Evolutionary conservation across 2,329 filamentous ascomycete genomes (phyloP), one percentile per base, ranked within the genome.

Genomic region (Fusarium falciforme): DNA sequence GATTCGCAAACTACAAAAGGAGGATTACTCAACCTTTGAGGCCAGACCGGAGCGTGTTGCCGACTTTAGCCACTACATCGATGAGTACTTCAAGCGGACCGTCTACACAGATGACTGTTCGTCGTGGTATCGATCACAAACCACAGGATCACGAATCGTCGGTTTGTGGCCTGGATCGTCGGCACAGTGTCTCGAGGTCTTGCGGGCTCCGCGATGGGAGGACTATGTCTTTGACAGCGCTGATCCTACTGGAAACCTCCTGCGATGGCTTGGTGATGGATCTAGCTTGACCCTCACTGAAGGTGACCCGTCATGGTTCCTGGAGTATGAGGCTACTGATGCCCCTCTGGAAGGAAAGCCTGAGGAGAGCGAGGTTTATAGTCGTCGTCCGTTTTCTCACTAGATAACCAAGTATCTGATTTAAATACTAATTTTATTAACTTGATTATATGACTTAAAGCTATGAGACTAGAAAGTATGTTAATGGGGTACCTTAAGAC

Each of bases 1-100:
- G 42, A 71, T 76, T 36, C 71, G 70, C 35, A 79, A 79, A 61
- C 60, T 78, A 55, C 72, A 76, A 44, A 75, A 73, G 11, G 75
- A 79, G 38, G 71, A 77, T 33, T 74, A 75, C 63, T 38, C 62
- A 2, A 71, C 65, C 2, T 61, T 73, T 17, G 66, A 71, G 27
- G 33, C 35, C 1, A 66, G 49, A 16, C n/a, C 62, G 1, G 38
- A 54, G 16, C 62, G 65, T 9, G 68, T 72, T 1, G 64, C 31
- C 9, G 66, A 67, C 35, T 73, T 73, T 12, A 44, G 55, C 17
- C 33, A 67, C 49, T 72, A 65, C 25, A 54, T 69, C 4, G 64
- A 72, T 9, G 69, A 72, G 36, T 72, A 73, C 61, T 73, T 73
- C 14, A 67, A 72, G 17, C 1, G 49, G 3, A 73, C 71, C 12